These are phyloP conservation scores for Stephanodiscus minutulus DNA, from an alignment of 108 stramenopile genomes.

Conservation along the genomic window DNA sequence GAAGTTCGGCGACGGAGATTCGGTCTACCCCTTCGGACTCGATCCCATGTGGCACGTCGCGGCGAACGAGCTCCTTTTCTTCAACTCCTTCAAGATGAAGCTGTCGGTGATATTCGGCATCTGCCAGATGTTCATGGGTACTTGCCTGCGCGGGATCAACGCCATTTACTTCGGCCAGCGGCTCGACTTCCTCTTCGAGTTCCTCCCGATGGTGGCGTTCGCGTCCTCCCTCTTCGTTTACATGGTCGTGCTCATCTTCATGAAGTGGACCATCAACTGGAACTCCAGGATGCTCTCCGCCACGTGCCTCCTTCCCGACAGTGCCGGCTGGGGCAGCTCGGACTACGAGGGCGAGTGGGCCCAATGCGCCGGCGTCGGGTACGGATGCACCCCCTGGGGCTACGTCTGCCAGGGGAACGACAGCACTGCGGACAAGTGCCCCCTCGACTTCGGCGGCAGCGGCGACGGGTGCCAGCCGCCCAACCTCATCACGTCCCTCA, in stretches of 20 bases:
- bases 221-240: slow-evolving; percentile 92
- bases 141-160: slow-evolving; percentile 91
- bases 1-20: slow-evolving; percentile 75
- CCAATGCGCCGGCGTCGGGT: slow-evolving; percentile 61
- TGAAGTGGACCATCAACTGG: slow-evolving; percentile 99
- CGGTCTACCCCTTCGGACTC: slow-evolving; percentile 96
- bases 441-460: slow-evolving; percentile 90
- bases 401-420: slow-evolving; percentile 68
- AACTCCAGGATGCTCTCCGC: slow-evolving; percentile 92
- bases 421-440: slow-evolving; percentile 73
- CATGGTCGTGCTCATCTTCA: slow-evolving; percentile 97
- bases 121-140: slow-evolving; percentile 96
- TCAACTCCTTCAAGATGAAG: slow-evolving; percentile 99
- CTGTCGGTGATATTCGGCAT: slow-evolving; percentile 97
- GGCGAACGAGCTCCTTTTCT: slow-evolving; percentile 95
- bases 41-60: slow-evolving; percentile 98
- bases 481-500: slow-evolving; percentile 95
- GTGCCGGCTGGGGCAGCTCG: slow-evolving; percentile 70
- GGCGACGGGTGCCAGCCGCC: slow-evolving; percentile 97
- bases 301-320: slow-evolving; percentile 82
- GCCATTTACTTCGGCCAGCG: slow-evolving; percentile 90
- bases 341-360: slow-evolving; percentile 78
- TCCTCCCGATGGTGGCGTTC: slow-evolving; percentile 97
- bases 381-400: slow-evolving; percentile 86
- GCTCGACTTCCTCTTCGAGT: slow-evolving; percentile 92